Base-by-base conservation (phyloP, 805 yeast species). In the Candida chauliodis region DNA sequence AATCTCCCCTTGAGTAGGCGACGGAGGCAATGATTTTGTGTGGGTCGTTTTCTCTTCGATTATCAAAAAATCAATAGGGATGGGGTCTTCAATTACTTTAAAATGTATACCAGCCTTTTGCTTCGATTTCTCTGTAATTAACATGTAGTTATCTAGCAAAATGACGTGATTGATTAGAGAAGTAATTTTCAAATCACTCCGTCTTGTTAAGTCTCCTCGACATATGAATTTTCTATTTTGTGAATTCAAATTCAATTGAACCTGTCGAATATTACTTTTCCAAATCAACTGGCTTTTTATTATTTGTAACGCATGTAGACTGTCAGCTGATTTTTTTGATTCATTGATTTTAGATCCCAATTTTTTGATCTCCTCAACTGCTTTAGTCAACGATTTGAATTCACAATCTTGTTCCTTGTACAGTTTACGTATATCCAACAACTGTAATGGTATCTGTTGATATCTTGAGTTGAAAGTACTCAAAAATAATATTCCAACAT, bases 131-230 rank as follows among this genome's bases (percentile, higher is more conserved):
- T 86, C 81, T 1, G 86, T 80, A 1, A 87, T 71, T 22, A 87
- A 52, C 30, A 87, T 58, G 48, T 71, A 84, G 50, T 87, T 84
- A 52, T 87, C 95, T 37, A 87, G 59, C 20, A 87, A 59, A 14
- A 85, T 75, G 17, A 84, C 49, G 46, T 76, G 72, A 33, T 59
- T 61, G 0, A 71, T 63, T 6, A 66, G 61, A 27, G 84, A 69
- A 27, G 80, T 81, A 21, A 79, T 63, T 65, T 79, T 76, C 49
- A 79, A 62, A 34, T 83, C 93, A 10, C 86, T 78, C 42, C 81
- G 78, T 39, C 82, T 69, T 2, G 64, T 49, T 13, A 84, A 71
- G 18, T 71, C 73, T 0, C 89, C 93, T 8, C 81, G 63, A 45
- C 66, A 66, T 31, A 81, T 55, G 18, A 86, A 60, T 45, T 65